A percentile compares a stretch with the other conserved stretches of the same genome.
Conservation (phyloP, 2,329 filamentous ascomycete species). For the Grosmannia penicillata region DNA sequence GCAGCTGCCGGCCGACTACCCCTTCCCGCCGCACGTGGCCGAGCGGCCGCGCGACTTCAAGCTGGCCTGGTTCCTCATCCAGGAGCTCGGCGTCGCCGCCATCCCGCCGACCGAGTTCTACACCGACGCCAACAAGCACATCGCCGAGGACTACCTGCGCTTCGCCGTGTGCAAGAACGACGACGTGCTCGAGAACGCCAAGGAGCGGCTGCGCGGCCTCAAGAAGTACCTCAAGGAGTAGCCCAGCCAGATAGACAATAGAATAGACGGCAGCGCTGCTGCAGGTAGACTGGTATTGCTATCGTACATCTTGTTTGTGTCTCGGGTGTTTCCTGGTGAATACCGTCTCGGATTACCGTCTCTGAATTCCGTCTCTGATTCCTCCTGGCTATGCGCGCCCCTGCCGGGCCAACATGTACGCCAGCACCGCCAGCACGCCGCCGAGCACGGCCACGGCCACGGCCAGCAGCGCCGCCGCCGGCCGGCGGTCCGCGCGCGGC, state of each 20-base stretch:
- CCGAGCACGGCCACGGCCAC: not conserved
- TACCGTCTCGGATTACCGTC: too few relatives aligned
- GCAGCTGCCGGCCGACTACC: conserved; percentile 66
- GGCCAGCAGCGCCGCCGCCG: not conserved
- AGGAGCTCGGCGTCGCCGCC: conserved; percentile 86
- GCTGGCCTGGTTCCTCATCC: conserved; percentile 91
- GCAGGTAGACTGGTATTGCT: too few relatives aligned
- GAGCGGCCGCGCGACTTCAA: conserved; percentile 83
- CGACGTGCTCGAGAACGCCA: conserved; percentile 64
- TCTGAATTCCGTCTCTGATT: too few relatives aligned
- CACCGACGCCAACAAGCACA: conserved; percentile 64
- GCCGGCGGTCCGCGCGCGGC: not conserved
- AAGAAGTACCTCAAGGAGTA: conserved; percentile 48
- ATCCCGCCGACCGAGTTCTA: conserved; percentile 98
- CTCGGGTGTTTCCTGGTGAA: too few relatives aligned
- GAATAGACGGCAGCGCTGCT: not conserved
- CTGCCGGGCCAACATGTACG: too few relatives aligned
- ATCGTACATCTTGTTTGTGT: too few relatives aligned
- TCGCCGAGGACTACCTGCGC: conserved; percentile 84
- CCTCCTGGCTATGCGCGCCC: too few relatives aligned
- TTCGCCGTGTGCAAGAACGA: conserved; percentile 97
- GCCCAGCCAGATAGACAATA: not conserved
- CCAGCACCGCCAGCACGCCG: not conserved
- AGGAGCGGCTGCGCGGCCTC: conserved; percentile 57
- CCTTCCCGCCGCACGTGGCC: conserved; percentile 80